Evolutionary conservation across 169 alveolate species (phyloP), one percentile per base, ranked within the genome.

Genomic region (Eimeria acervulina): DNA sequence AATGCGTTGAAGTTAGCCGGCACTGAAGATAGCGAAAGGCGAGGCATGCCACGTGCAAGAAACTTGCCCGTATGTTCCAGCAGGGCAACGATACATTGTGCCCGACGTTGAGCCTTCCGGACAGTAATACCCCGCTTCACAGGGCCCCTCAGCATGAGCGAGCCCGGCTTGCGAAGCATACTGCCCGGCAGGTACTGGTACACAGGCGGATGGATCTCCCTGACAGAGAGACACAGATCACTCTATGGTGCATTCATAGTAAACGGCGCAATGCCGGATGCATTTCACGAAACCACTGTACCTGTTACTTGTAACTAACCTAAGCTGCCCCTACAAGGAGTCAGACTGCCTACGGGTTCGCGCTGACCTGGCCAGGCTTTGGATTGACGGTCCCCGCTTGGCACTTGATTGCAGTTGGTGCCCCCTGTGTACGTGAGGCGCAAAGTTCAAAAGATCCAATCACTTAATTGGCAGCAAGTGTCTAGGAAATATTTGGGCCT

Each of bases 331-430:
- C 0, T 78, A 78, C 17, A 47, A 23, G 89, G 19, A n/a, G 61
- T 42, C 89, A 10, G 21, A 1, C 17, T 76, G 87, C 5, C 66
- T 26, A 10, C 19, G 80, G 93, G 38, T 38, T 38, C 28, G 15
- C 40, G 52, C 81, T 59, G 80, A 85, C 93, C 93, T 85, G 93
- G 93, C 93, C 93, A 23, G 81, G 3, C n/a, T 85, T 85, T 10
- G 93, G 93, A n/a, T 85, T 85, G 31, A 85, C 80, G 19, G 81
- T 85, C 55, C 93, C 93, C 23, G 59, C 61, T 21, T 5, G 40
- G 38, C 93, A 85, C 40, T 26, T 17, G 17, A 85, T 36, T 2
- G 93, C 66, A 8, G 13, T 59, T 13, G 26, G 17, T 26, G 59
- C 28, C 33, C 93, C 93, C 93, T 85, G 81, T 31, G 74, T 26